phyloP scores from a whole-genome alignment of 1,139 yeast genomes.

The Taiozyma sp. region DNA sequence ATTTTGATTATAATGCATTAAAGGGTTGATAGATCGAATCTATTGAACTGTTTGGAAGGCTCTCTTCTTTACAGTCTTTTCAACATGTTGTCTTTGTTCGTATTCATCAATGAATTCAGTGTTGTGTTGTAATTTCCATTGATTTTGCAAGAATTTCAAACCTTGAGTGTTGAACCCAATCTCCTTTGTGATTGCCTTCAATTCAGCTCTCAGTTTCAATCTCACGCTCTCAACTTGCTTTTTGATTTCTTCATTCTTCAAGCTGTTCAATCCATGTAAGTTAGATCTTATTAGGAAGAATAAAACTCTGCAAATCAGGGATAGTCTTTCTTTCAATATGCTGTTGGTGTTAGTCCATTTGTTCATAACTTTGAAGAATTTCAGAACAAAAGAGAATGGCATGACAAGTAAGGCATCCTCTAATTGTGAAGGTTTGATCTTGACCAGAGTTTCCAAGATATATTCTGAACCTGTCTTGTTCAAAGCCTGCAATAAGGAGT shows the following conservation, averaged over 20 bases:
- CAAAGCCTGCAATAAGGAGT: slow-evolving; percentile 68
- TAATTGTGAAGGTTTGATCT: slow-evolving; percentile 76
- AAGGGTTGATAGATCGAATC: not conserved
- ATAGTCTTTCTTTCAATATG: slow-evolving; percentile 42
- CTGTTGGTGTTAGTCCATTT: slow-evolving; percentile 58
- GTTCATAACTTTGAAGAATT: slow-evolving; percentile 65
- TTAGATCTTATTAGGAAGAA: slow-evolving; percentile 69
- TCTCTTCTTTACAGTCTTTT: slow-evolving; percentile 60
- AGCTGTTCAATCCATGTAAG: slow-evolving; percentile 67
- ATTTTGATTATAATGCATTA: not conserved
- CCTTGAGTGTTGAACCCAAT: slow-evolving; percentile 91
- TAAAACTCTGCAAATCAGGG: slow-evolving; percentile 67
- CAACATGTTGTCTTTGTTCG: slow-evolving; percentile 50
- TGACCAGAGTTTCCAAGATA: slow-evolving; percentile 62
- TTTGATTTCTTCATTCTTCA: slow-evolving; percentile 57
- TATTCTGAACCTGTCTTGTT: slow-evolving; percentile 70
- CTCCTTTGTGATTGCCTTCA: slow-evolving; percentile 47
- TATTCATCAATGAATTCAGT: slow-evolving; percentile 69
- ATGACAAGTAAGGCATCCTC: slow-evolving; percentile 89
- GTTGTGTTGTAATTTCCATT: slow-evolving; percentile 76
- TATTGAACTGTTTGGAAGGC: slow-evolving; percentile 39
- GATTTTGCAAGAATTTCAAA: slow-evolving; percentile 61
- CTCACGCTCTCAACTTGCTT: slow-evolving; percentile 55
- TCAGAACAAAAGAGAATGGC: slow-evolving; percentile 80
- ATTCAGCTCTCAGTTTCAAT: slow-evolving; percentile 46